Conservation (phyloP, 441 rosid species). For the Iberis amara region DNA sequence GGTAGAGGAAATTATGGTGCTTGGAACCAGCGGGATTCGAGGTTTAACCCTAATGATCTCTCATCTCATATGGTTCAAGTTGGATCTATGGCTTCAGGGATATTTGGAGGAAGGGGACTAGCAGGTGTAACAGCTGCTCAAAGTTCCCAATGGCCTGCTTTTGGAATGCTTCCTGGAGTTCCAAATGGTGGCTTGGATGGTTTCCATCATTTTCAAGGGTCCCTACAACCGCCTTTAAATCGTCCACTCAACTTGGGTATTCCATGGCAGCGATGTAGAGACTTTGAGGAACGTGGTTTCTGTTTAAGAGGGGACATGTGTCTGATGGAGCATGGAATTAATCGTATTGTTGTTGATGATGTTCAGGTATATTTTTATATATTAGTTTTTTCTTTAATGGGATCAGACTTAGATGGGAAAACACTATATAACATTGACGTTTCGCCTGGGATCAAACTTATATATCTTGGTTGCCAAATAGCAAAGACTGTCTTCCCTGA, state of each 20-base stretch:
- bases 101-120: slow-evolving; percentile 74
- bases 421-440: slow-evolving; percentile 1
- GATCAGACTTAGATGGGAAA: background rate
- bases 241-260: slow-evolving; percentile 68
- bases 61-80: slow-evolving; percentile 75
- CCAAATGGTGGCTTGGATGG: slow-evolving; percentile 75
- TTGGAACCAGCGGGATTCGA: slow-evolving; percentile 68
- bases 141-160: slow-evolving; percentile 65
- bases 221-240: slow-evolving; percentile 58
- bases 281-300: slow-evolving; percentile 98
- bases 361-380: slow-evolving; percentile 65
- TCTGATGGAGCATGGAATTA: slow-evolving; percentile 99
- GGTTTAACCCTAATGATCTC: slow-evolving; percentile 61
- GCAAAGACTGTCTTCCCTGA: slow-evolving; percentile 14
- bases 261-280: slow-evolving; percentile 77
- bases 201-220: slow-evolving; percentile 72
- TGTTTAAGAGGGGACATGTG: slow-evolving; percentile 99
- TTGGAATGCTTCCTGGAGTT: slow-evolving; percentile 75
- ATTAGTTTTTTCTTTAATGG: background rate
- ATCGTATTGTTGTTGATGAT: slow-evolving; percentile 96
- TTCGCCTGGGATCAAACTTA: background rate
- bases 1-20: slow-evolving; percentile 82
- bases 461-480: background rate
- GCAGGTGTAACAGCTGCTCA: slow-evolving; percentile 61
- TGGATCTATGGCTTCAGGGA: slow-evolving; percentile 46